Percentiles rank a stretch among this genome's conserved stretches.
Conservation (phyloP, 176 grass and related monocot species). For the Zizania latifolia region DNA sequence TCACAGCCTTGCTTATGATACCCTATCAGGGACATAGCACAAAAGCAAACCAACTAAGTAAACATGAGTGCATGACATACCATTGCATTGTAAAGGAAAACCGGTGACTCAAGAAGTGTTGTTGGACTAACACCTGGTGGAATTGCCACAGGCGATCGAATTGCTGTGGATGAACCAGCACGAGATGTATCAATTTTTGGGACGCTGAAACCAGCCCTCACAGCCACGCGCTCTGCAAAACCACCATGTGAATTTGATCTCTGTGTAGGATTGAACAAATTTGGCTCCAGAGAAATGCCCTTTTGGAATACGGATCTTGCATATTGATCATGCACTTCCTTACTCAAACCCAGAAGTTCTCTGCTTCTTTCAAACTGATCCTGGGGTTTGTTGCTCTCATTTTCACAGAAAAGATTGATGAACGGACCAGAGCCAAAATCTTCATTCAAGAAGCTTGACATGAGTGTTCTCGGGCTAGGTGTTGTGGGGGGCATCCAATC, state of each 20-base stretch:
- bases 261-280: constrained; percentile 27
- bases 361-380: constrained; percentile 31
- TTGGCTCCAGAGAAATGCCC: constrained; percentile 40
- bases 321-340: constrained; percentile 35
- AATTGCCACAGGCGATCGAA: constrained; percentile 74
- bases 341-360: constrained; percentile 17
- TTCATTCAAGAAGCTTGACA: constrained; percentile 75
- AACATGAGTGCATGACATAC: constrained; percentile 57
- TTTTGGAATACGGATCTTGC: constrained; percentile 19
- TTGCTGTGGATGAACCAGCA: constrained; percentile 49
- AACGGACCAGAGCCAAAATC: constrained; percentile 54
- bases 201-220: constrained; percentile 72
- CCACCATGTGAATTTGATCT: constrained; percentile 51
- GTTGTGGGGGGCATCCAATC: constrained; percentile 62
- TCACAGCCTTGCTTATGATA: background rate
- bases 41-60: constrained; percentile 22
- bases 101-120: constrained; percentile 75
- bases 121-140: constrained; percentile 93
- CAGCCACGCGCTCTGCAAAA: constrained; percentile 75
- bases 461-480: constrained; percentile 58
- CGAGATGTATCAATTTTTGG: constrained; percentile 66
- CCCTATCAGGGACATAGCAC: background rate
- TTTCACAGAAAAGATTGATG: constrained; percentile 40
- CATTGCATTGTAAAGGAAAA: constrained; percentile 76
- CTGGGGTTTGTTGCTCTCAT: constrained; percentile 22